Evolutionary conservation across 176 grass and related monocot species (phyloP).

Genomic region (Oryza brachyantha): DNA sequence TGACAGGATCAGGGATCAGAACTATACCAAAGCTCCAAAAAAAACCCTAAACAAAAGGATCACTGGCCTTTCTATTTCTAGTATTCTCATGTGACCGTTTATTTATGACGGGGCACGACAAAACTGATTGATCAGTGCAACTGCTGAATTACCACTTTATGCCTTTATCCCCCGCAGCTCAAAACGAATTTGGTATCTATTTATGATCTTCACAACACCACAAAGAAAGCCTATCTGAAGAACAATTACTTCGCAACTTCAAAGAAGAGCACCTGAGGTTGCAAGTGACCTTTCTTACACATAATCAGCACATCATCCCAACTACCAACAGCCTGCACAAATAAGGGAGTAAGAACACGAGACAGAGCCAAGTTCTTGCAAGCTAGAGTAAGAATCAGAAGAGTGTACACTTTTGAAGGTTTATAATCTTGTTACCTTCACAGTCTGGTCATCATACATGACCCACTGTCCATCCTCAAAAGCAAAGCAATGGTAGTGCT

Average conservation of each 20-base stretch:
- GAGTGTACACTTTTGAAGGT: background rate
- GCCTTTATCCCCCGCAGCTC: conserved; percentile 8
- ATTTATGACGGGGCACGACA: conserved; percentile 18
- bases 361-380: background rate
- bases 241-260: conserved; percentile 74
- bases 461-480: conserved; percentile 85
- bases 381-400: background rate
- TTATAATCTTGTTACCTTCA: conserved; percentile 65
- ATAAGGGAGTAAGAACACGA: background rate
- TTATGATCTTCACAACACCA: conserved; percentile 27
- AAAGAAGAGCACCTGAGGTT: conserved; percentile 98
- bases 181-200: conserved; percentile 42
- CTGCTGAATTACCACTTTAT: conserved; percentile 28
- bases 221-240: conserved; percentile 30
- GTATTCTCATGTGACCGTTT: conserved; percentile 29
- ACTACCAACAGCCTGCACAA: conserved; percentile 72
- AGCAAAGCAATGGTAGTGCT: conserved; percentile 99
- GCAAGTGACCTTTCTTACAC: conserved; percentile 95
- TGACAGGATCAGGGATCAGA: conserved; percentile 29
- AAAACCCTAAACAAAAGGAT: background rate
- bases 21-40: conserved; percentile 22
- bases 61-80: conserved; percentile 11
- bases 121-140: conserved; percentile 12
- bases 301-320: conserved; percentile 87
- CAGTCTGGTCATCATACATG: conserved; percentile 99